Evolutionary conservation across 768 basidiomycete species (phyloP).

Genomic region (Coprinellus aureogranulatus): DNA sequence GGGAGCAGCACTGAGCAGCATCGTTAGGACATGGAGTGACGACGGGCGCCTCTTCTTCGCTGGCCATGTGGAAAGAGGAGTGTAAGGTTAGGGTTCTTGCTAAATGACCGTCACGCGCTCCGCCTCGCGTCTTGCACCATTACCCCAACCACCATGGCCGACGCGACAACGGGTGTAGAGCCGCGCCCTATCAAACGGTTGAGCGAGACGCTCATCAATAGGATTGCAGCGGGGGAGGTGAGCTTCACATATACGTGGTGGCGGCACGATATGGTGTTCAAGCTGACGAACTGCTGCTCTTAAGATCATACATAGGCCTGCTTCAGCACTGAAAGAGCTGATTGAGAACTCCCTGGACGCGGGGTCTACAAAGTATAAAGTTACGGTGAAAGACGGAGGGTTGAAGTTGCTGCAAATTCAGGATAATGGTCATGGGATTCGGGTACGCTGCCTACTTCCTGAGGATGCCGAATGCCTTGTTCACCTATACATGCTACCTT

Average conservation of each 20-base stretch:
- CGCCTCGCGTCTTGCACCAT: too few species aligned
- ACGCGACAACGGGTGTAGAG: constrained; percentile 19
- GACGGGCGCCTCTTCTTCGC: too few species aligned
- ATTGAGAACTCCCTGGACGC: constrained; percentile 97
- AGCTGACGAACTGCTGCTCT: constrained; percentile 10
- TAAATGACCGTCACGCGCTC: too few species aligned
- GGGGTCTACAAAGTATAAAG: constrained; percentile 77
- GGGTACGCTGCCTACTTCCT: constrained; percentile 46
- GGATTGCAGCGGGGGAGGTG: constrained; percentile 83
- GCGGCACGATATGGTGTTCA: not conserved
- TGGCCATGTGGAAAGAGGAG: too few species aligned
- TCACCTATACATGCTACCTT: too few species aligned
- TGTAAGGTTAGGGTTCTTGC: too few species aligned
- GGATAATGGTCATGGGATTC: constrained; percentile 95
- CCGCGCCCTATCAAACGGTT: constrained; percentile 73
- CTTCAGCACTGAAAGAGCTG: constrained; percentile 93
- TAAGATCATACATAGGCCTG: constrained; percentile 58
- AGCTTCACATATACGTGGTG: constrained; percentile 4
- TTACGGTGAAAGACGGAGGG: constrained; percentile 93
- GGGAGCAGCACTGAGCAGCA: too few species aligned
- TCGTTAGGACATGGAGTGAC: too few species aligned
- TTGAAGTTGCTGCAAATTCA: constrained; percentile 93
- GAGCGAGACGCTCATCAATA: constrained; percentile 81
- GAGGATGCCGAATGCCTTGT: too few species aligned
- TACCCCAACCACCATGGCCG: too few species aligned